Evolutionary conservation across 495 filamentous ascomycete genomes (phyloP), one percentile per base, ranked within the genome.

Genomic region (Hyaloscypha bicolor): DNA sequence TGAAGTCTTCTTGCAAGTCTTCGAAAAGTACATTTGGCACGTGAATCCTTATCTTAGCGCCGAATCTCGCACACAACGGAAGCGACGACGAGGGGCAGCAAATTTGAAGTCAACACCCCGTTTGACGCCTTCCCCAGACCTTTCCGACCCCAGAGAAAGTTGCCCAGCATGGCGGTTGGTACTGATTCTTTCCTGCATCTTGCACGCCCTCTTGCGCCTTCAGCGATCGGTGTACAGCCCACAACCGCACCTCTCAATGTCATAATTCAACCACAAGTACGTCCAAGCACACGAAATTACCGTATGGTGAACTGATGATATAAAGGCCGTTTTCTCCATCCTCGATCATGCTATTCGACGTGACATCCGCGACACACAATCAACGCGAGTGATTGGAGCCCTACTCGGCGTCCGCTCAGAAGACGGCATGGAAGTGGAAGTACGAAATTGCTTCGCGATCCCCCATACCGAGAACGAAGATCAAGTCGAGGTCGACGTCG

Each of bases 401-500:
- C 86, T 99, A 58, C 87, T 99, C 60, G 95, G 95, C 76, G 88
- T 88, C 68, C 90, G 95, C 73, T 92, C 88, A 74, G 95, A 99
- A 80, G 95, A 99, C 85, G 94, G 94, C 77, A 91, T 89, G 79
- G 94, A 97, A 80, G 93, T 95, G 73, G 92, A 94, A 82, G 94
- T 99, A 74, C 87, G 91, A 71, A 94, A 92, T 78, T 93, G 91
- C 80, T 99, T 98, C 77, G 96, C 96, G 64, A 95, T 99, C 71
- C 93, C 93, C 65, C 95, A 99, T 83, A 97, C 93, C 65, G 95
- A 99, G 83, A 96, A 93, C 74, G 89, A 93, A 76, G 95, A 99
- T 79, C 95, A 99, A 79, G 95, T 99, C 72, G 95, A 99, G 76
- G 96, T 99, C 67, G 95, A 99, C 79, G 97, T 99, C 87, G 95